Conservation (phyloP, 2,329 filamentous ascomycete species). For the Penicillium sp. region DNA sequence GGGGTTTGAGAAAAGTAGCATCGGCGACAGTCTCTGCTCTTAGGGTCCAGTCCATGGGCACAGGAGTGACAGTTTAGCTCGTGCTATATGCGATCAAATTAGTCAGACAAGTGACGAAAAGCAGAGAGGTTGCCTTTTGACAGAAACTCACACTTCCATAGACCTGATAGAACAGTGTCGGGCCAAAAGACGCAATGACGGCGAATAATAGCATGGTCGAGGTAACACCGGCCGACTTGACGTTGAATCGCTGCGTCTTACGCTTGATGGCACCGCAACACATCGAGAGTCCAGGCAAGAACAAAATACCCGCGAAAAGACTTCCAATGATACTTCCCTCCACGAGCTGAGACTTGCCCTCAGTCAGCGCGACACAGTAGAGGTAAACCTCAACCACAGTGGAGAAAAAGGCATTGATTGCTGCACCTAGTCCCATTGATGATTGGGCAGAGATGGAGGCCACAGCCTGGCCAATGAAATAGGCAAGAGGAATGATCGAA, state of each 20-base stretch:
- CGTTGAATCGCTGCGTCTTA: slow-evolving; percentile 98
- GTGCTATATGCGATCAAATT: slow-evolving; percentile 51
- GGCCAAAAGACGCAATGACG: slow-evolving; percentile 88
- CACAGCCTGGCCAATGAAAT: slow-evolving; percentile 97
- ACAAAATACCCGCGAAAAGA: slow-evolving; percentile 93
- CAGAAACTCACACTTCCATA: slow-evolving; percentile 69
- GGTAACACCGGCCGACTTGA: slow-evolving; percentile 89
- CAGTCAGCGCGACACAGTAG: slow-evolving; percentile 86
- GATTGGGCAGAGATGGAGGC: slow-evolving; percentile 98
- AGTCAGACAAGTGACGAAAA: slow-evolving; percentile 24
- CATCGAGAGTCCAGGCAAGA: slow-evolving; percentile 93
- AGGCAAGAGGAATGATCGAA: slow-evolving; percentile 92
- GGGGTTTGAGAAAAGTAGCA: slow-evolving; percentile 92
- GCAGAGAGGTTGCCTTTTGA: neutral
- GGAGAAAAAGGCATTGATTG: slow-evolving; percentile 97
- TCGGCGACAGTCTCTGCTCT: slow-evolving; percentile 67
- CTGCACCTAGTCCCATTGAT: slow-evolving; percentile 94
- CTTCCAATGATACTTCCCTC: slow-evolving; percentile 97
- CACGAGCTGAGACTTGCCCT: slow-evolving; percentile 88
- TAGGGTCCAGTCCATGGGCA: slow-evolving; percentile 46
- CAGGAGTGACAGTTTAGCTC: slow-evolving; percentile 76
- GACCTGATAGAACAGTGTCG: slow-evolving; percentile 96
- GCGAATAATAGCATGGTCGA: slow-evolving; percentile 98
- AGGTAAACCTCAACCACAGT: slow-evolving; percentile 96
- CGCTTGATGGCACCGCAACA: slow-evolving; percentile 96